These are phyloP conservation scores for Scheffersomyces insectosa DNA, from an alignment of 1,139 yeast genomes.

Conservation along the genomic window DNA sequence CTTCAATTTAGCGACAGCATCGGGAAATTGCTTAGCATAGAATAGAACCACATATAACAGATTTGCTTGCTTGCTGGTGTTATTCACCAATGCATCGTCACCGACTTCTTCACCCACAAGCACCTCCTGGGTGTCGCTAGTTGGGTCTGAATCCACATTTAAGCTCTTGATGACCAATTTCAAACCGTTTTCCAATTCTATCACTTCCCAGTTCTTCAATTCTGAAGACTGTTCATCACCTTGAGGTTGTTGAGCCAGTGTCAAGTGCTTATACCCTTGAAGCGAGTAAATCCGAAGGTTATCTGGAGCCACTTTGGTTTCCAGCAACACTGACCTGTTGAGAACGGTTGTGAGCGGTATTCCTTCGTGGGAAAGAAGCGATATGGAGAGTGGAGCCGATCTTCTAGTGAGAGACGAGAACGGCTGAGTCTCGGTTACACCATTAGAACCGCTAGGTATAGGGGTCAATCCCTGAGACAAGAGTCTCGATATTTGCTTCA, in stretches of 20 bases:
- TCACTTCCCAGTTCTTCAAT: slow-evolving; percentile 28
- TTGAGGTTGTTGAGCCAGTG: slow-evolving; percentile 15
- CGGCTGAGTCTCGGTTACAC: not conserved
- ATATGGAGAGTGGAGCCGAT: slow-evolving; percentile 38
- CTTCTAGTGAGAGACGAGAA: slow-evolving; percentile 12
- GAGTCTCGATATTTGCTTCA: slow-evolving; percentile 43
- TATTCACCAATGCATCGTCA: not conserved
- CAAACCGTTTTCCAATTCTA: slow-evolving; percentile 33
- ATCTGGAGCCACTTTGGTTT: slow-evolving; percentile 30
- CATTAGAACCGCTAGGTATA: slow-evolving; percentile 9
- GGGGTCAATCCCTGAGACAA: slow-evolving; percentile 44
- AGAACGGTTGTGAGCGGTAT: slow-evolving; percentile 42
- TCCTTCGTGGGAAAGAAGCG: slow-evolving; percentile 45
- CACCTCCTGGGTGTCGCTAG: slow-evolving; percentile 5
- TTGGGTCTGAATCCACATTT: slow-evolving; percentile 12
- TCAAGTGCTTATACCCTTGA: slow-evolving; percentile 40
- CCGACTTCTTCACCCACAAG: slow-evolving; percentile 6
- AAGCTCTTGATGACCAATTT: slow-evolving; percentile 29
- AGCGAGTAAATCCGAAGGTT: slow-evolving; percentile 48
- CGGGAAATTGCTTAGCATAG: slow-evolving; percentile 34
- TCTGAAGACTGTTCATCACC: slow-evolving; percentile 5
- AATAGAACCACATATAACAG: slow-evolving; percentile 30
- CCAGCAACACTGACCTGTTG: slow-evolving; percentile 13
- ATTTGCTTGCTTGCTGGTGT: slow-evolving; percentile 6
- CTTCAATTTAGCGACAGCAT: slow-evolving; percentile 45